Evolutionary conservation across 2,329 filamentous ascomycete species (phyloP), one percentile per base, ranked within the genome.

Genomic region (Microdochium nivale): DNA sequence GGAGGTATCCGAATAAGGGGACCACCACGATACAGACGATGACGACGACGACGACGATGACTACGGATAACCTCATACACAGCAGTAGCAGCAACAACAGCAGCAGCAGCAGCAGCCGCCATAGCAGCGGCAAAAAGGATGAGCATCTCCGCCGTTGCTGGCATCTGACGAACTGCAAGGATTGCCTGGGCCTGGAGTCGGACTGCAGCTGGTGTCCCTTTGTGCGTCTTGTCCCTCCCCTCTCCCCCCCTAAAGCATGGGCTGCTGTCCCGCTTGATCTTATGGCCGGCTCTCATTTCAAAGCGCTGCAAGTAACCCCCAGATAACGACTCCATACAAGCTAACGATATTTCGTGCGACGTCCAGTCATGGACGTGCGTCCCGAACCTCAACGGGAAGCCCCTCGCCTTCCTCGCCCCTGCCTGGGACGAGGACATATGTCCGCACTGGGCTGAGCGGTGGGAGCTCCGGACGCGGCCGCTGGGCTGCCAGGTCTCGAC

Each of bases 331-430:
- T n/a, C n/a, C n/a, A n/a, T n/a, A n/a, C n/a, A n/a, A n/a, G n/a
- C n/a, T n/a, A n/a, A n/a, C n/a, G n/a, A n/a, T n/a, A n/a, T n/a
- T n/a, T n/a, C n/a, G n/a, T n/a, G n/a, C n/a, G n/a, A n/a, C n/a
- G n/a, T n/a, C n/a, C 52, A 79, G 77, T 76, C 77, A 3, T 76
- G 72, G 62, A 72, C 74, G 0, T 82, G 79, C 59, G 72, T 81
- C 1, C 78, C 79, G 23, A 80, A 80, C 54, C 63, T 67, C 16
- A 62, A 73, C 52, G 51, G 55, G 0, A 60, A 79, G 10, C 75
- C 70, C 1, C 59, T 44, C 21, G 16, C 40, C 3, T 44, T 77
- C 27, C 65, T 81, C 16, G 77, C 77, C 2, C 79, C 78, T 2
- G 71, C 74, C 2, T 74, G 69, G 58, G 67, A 79, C 52, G 65